These are phyloP conservation scores for Hibiscus syriacus DNA, from an alignment of 345 rosid species.

Conservation along the genomic window DNA sequence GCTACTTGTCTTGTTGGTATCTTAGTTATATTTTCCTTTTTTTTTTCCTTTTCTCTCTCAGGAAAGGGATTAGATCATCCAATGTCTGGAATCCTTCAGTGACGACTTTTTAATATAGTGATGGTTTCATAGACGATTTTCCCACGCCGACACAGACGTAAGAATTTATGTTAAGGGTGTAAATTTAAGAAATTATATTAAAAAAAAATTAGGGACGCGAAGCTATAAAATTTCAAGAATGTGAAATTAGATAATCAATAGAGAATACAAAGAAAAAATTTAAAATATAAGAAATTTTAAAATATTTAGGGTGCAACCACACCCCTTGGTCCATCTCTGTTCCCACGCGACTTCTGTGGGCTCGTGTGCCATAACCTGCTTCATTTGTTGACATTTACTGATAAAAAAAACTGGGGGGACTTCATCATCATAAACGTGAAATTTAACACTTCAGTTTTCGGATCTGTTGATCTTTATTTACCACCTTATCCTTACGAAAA, in stretches of 20 bases:
- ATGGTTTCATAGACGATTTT: neutral
- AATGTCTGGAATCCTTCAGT: neutral
- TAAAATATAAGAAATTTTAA: no score
- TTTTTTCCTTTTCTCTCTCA: neutral
- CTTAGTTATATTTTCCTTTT: neutral
- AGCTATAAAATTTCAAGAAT: no score
- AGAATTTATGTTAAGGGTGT: no score
- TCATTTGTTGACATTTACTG: neutral
- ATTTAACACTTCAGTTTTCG: neutral
- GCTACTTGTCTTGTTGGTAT: neutral
- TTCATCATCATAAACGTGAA: neutral
- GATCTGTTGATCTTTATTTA: neutral
- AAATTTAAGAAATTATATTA: no score
- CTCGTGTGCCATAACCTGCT: neutral
- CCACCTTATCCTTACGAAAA: neutral
- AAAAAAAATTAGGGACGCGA: no score
- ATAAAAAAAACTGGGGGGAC: no score
- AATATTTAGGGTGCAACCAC: no score
- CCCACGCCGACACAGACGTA: no score
- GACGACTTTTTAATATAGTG: neutral
- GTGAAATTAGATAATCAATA: no score
- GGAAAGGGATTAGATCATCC: neutral
- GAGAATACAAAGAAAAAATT: no score
- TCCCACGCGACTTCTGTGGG: neutral
- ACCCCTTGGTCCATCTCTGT: no score